Percentiles rank a stretch among this genome's conserved stretches.
phyloP scores from a whole-genome alignment of 768 basidiomycete species.

The Rhodotorula toruloides region DNA sequence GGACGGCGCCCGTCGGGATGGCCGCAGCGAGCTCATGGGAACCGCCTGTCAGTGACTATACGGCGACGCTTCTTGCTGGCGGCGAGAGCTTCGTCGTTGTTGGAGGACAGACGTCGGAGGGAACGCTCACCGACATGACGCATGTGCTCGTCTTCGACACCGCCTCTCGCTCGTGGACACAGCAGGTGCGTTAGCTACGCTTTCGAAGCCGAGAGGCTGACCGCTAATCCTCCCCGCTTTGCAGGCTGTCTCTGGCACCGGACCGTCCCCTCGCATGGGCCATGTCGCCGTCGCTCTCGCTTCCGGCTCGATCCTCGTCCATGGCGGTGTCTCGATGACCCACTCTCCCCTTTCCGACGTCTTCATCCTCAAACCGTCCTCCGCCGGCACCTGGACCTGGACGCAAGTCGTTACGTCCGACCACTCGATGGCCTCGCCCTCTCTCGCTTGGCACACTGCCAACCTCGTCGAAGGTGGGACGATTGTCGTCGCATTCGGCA shows the following conservation, averaged over 20 bases:
- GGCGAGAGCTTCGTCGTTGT: slow-evolving; percentile 20
- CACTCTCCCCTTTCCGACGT: slow-evolving; percentile 16
- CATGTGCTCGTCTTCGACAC: slow-evolving; percentile 30
- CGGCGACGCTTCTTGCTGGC: slow-evolving; percentile 16
- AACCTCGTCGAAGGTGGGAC: slow-evolving; percentile 6
- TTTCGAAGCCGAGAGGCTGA: too few species aligned
- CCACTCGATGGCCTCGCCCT: slow-evolving; percentile 19
- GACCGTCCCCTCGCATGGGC: slow-evolving; percentile 35
- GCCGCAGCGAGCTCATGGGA: neutral
- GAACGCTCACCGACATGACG: slow-evolving; percentile 18
- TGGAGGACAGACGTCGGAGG: slow-evolving; percentile 38
- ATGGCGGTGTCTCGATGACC: slow-evolving; percentile 29
- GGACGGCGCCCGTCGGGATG: neutral
- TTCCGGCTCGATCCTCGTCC: slow-evolving; percentile 31
- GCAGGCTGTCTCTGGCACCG: neutral
- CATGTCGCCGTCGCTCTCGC: slow-evolving; percentile 25
- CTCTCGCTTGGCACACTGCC: slow-evolving; percentile 34
- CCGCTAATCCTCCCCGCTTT: neutral
- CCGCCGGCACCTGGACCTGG: slow-evolving; percentile 28
- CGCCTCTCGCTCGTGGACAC: neutral
- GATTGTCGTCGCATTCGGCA: slow-evolving; percentile 38
- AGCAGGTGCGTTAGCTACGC: slow-evolving; percentile 9
- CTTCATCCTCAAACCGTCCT: slow-evolving; percentile 19
- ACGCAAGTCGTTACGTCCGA: slow-evolving; percentile 10
- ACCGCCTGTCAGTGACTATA: slow-evolving; percentile 40